These are phyloP conservation scores for Leccinum rimulosum DNA, from an alignment of 768 basidiomycete species.

Conservation along the genomic window DNA sequence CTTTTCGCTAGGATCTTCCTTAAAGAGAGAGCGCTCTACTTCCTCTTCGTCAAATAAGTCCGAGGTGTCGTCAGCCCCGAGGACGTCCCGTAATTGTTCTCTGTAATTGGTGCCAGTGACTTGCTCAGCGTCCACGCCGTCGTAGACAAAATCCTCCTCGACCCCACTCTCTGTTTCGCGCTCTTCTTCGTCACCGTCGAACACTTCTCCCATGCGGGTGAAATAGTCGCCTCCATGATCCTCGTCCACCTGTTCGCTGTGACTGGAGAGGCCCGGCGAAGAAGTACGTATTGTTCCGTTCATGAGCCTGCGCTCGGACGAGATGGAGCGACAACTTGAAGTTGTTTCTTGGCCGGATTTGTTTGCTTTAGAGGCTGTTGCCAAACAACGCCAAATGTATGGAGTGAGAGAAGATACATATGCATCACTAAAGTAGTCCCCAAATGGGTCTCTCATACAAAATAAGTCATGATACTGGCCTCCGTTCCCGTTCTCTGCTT, in stretches of 20 bases:
- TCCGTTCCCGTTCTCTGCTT: slow-evolving; percentile 51
- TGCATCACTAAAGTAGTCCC: slow-evolving; percentile 4
- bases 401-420: slow-evolving; percentile 8
- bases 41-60: slow-evolving; percentile 47
- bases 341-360: slow-evolving; percentile 1
- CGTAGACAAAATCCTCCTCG: slow-evolving; percentile 68
- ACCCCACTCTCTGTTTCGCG: slow-evolving; percentile 46
- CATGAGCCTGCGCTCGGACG: slow-evolving; percentile 7
- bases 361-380: slow-evolving; percentile 26
- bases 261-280: slow-evolving; percentile 15
- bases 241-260: slow-evolving; percentile 22
- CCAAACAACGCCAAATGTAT: slow-evolving; percentile 29
- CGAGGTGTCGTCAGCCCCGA: slow-evolving; percentile 60
- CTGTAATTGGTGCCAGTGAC: slow-evolving; percentile 52
- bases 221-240: slow-evolving; percentile 27
- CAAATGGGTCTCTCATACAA: slow-evolving; percentile 6
- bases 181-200: slow-evolving; percentile 42
- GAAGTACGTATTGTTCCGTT: slow-evolving; percentile 2
- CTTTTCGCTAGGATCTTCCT: slow-evolving; percentile 37
- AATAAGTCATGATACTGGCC: slow-evolving; percentile 35
- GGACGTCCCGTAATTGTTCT: slow-evolving; percentile 67
- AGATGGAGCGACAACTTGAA: too few species aligned
- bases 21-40: slow-evolving; percentile 44
- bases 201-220: slow-evolving; percentile 26
- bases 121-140: slow-evolving; percentile 59